A percentile compares a stretch with the other conserved stretches of the same genome.
phyloP scores from a whole-genome alignment of 1,139 yeast species.

The Lodderomyces metapsilosis region DNA sequence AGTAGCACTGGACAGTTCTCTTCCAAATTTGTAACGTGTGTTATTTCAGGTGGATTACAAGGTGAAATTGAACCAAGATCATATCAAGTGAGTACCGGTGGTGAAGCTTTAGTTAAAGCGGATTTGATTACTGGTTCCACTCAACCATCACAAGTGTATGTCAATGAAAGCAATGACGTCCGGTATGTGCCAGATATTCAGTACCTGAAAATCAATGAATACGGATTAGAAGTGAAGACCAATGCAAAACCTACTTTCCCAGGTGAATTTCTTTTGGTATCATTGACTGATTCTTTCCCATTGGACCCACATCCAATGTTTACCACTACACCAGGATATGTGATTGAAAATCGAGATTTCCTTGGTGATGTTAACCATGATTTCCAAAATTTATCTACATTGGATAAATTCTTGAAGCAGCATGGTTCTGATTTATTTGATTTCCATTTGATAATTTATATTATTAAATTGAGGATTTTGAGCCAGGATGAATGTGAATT shows the following conservation, averaged over 20 bases:
- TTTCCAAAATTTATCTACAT: constrained; percentile 57
- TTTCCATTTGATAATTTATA: constrained; percentile 70
- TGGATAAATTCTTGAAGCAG: constrained; percentile 43
- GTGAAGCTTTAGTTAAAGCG: constrained; percentile 86
- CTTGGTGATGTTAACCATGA: constrained; percentile 47
- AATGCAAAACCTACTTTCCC: constrained; percentile 97
- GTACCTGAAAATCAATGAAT: constrained; percentile 82
- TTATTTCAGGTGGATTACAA: constrained; percentile 77
- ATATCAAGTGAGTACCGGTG: constrained; percentile 85
- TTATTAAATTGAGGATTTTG: constrained; percentile 53
- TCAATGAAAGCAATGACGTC: constrained; percentile 65
- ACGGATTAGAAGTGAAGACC: constrained; percentile 79
- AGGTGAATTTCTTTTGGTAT: constrained; percentile 83
- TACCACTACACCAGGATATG: constrained; percentile 42
- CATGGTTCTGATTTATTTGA: constrained; percentile 46
- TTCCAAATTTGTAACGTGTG: constrained; percentile 91
- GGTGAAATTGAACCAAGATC: constrained; percentile 91
- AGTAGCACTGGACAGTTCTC: constrained; percentile 68
- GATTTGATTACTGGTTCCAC: constrained; percentile 86
- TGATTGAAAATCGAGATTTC: constrained; percentile 76
- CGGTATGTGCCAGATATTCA: constrained; percentile 95
- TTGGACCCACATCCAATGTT: constrained; percentile 55
- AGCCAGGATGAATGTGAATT: constrained; percentile 49
- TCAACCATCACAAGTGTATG: constrained; percentile 84
- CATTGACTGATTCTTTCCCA: constrained; percentile 93